Evolutionary conservation across 139 green algal genomes (phyloP).

Genomic region (Coelastrella sp.): DNA sequence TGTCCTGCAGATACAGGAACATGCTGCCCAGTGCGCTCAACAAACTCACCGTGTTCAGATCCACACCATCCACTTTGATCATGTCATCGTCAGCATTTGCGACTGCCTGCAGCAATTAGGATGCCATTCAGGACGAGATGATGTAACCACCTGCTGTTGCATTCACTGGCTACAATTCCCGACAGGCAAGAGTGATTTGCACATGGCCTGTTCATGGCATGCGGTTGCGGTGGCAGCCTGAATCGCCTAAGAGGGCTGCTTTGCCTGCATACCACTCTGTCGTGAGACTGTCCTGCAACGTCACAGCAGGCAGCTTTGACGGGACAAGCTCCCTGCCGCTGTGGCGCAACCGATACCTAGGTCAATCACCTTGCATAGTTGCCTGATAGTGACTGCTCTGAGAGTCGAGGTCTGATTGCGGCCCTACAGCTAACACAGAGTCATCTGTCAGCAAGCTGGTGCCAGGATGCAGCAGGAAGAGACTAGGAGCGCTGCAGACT

Average conservation of each 20-base stretch:
- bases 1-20: not conserved
- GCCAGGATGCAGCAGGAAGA: not conserved
- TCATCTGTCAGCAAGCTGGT: not conserved
- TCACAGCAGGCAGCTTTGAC: not conserved
- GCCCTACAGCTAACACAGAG: conserved; percentile 14
- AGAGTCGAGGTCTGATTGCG: conserved; percentile 58
- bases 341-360: not conserved
- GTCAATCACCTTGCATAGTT: conserved; percentile 63
- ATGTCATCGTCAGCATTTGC: conserved; percentile 49
- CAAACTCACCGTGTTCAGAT: conserved; percentile 59
- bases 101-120: not conserved
- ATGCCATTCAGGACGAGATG: not conserved
- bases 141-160: not conserved
- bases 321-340: not conserved
- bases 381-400: conserved; percentile 76
- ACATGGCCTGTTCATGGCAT: too few species aligned
- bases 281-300: not conserved
- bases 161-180: not conserved
- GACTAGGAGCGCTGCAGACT: too few species aligned
- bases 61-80: conserved; percentile 54
- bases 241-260: too few species aligned
- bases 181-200: not conserved
- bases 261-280: too few species aligned
- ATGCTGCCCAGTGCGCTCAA: not conserved
- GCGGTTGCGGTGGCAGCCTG: too few species aligned